Base-by-base conservation (phyloP, 2,329 filamentous ascomycete species). In the Pestalotiopsis sp. region DNA sequence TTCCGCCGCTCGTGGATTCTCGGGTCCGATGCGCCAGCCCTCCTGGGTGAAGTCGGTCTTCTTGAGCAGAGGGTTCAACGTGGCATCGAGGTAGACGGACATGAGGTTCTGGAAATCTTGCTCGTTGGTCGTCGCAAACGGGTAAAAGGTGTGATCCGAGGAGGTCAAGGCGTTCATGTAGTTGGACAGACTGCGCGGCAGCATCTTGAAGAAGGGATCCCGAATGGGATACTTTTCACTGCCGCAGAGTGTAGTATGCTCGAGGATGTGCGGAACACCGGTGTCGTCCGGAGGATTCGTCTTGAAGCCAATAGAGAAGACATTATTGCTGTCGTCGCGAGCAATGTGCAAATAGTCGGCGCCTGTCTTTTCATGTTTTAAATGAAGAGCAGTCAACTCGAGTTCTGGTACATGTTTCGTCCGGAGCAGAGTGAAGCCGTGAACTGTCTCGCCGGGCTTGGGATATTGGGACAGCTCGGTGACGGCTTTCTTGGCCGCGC, bases 131-230 rank as follows among this genome's bases (percentile, higher is more conserved):
- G 96, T 99, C 68, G 96, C 95, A 80, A 99, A 99, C 2, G 96
- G 96, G 78, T 99, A 99, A 73, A 94, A 97, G 12, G 96, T 99
- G 79, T 99, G 95, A 77, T 98, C 95, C 25, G 94, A 92, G 31
- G 95, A 94, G 57, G 96, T 99, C 79, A 98, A 97, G 70, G 96
- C 96, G 80, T 99, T 99, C 96, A 99, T 99, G 78, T 98, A 99
- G 81, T 98, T 99, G 72, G 96, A 98, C n/a, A 99, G 87, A 4
- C 96, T 98, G 74, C 96, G 91, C 25, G 96, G 96, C 31, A 99
- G 88, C 96, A 99, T 99, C 87, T 98, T 99, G 86, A 99, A 99
- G 86, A 99, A 99, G 0, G 96, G 96, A 77, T 99, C 96, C 71
- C 96, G 93, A 69, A 99, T 95, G n/a, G 96, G 96, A 78, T 95